phyloP scores from a whole-genome alignment of 176 grass and related monocot species.

The Oryza longistaminata region DNA sequence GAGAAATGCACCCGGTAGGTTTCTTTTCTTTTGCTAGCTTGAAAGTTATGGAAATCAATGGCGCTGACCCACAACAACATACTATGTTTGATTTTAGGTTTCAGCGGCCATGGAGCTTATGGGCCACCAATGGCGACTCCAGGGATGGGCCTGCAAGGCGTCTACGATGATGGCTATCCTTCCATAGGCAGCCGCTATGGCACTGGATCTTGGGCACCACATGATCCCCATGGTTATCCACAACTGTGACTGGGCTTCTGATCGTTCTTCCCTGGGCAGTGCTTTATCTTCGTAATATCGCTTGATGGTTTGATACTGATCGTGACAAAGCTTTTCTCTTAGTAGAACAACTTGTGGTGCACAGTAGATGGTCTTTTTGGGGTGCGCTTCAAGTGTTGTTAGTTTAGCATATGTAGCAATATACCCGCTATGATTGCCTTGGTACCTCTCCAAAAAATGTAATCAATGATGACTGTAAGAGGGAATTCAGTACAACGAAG shows the following conservation, averaged over 20 bases:
- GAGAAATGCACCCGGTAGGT: conserved; percentile 49
- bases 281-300: not conserved
- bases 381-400: not conserved
- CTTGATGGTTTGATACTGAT: not conserved
- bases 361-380: not conserved
- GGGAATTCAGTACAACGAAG: not conserved
- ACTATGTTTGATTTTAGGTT: conserved; percentile 34
- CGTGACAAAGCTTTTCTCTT: not conserved
- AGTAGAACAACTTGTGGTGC: not conserved
- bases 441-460: not conserved
- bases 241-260: conserved; percentile 20
- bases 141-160: conserved; percentile 43
- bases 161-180: conserved; percentile 46
- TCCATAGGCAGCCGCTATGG: conserved; percentile 39
- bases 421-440: not conserved
- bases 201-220: conserved; percentile 41
- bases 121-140: conserved; percentile 32
- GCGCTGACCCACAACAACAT: conserved; percentile 13
- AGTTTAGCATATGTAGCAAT: not conserved
- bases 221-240: conserved; percentile 36
- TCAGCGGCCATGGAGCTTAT: conserved; percentile 50
- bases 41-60: not conserved
- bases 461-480: not conserved
- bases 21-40: not conserved
- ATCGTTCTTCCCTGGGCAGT: not conserved